Evolutionary conservation across 257 asterid genomes (phyloP).

Genomic region (Solanum tarapatanum): DNA sequence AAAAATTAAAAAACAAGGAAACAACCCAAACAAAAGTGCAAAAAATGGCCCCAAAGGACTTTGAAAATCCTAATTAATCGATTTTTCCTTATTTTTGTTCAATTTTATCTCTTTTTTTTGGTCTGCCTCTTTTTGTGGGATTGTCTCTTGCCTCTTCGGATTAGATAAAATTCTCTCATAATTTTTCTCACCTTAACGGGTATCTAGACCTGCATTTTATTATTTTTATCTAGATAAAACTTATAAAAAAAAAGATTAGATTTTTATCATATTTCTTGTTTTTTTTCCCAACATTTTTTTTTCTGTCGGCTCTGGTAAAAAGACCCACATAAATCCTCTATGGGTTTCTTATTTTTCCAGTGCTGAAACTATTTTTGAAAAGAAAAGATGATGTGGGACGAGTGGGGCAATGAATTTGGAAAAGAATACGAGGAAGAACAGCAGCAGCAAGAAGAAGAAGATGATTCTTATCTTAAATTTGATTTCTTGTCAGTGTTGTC

Average conservation of each 20-base stretch:
- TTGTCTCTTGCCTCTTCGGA: neutral
- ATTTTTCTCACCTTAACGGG: neutral
- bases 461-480: conserved; percentile 34
- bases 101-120: neutral
- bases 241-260: no score
- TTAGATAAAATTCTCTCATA: neutral
- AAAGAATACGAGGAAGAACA: conserved; percentile 16
- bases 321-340: neutral
- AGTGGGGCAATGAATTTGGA: conserved; percentile 34
- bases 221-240: neutral
- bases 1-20: no score
- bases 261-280: neutral
- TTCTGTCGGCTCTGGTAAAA: neutral
- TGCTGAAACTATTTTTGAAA: neutral
- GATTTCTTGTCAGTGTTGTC: conserved; percentile 54
- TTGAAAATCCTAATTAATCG: neutral
- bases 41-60: no score
- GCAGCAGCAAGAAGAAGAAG: conserved; percentile 14
- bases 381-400: conserved; percentile 63
- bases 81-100: neutral
- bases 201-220: neutral
- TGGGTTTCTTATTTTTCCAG: neutral
- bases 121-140: neutral
- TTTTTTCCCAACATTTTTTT: neutral
- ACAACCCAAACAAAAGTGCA: no score